Evolutionary conservation across 1,284 basidiomycete genomes (phyloP).

Genomic region (Phellopilus nigrolimitatus): DNA sequence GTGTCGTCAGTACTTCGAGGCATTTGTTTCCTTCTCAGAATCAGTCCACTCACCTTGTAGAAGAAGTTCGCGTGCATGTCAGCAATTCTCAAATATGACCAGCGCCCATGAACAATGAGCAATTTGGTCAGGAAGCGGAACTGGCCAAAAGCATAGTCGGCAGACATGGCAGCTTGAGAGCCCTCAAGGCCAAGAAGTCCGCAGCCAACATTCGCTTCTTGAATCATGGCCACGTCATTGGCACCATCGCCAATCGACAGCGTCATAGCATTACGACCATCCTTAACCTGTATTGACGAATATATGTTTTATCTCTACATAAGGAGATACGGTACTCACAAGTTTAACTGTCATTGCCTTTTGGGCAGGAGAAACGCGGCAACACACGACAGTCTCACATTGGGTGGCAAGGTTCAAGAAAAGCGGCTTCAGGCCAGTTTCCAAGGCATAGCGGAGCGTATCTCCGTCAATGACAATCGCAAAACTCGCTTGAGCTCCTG

Average conservation of each 20-base stretch:
- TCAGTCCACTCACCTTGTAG: constrained; percentile 69
- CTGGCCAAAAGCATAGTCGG: constrained; percentile 97
- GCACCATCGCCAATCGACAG: constrained; percentile 96
- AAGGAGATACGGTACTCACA: constrained; percentile 42
- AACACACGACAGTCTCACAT: constrained; percentile 96
- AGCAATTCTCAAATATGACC: constrained; percentile 96
- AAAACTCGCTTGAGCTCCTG: constrained; percentile 68
- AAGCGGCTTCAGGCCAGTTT: constrained; percentile 72
- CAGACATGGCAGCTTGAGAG: constrained; percentile 97
- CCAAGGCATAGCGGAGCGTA: constrained; percentile 80
- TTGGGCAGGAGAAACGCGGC: constrained; percentile 93
- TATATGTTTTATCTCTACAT: constrained; percentile 6
- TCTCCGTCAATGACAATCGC: constrained; percentile 97
- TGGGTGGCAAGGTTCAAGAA: constrained; percentile 93
- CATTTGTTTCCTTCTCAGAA: background rate
- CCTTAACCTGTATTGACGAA: constrained; percentile 66
- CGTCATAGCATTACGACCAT: constrained; percentile 94
- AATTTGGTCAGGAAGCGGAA: constrained; percentile 93
- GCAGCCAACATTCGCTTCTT: constrained; percentile 96
- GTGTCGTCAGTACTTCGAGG: constrained; percentile 13
- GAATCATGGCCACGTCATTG: constrained; percentile 97
- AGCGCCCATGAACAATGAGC: constrained; percentile 90
- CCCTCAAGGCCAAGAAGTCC: constrained; percentile 94
- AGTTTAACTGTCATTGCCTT: constrained; percentile 94
- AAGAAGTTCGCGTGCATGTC: constrained; percentile 98